Conservation (phyloP, 192 early-diverging fungal species). For the Chytriomyces sp. region DNA sequence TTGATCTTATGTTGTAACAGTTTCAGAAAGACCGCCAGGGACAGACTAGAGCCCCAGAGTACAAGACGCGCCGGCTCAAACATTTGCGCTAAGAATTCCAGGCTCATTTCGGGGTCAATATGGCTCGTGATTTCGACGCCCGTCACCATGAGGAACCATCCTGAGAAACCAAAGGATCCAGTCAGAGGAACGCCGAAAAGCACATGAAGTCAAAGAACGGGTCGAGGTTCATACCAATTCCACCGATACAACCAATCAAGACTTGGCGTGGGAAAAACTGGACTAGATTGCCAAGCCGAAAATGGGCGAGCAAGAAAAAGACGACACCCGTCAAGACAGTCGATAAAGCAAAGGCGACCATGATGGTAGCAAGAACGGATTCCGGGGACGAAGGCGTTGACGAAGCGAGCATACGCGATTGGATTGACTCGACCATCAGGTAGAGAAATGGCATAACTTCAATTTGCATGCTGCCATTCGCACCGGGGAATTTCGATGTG, state of each 20-base stretch:
- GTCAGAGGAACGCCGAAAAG: no score
- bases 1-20: conserved; percentile 64
- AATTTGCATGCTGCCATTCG: conserved; percentile 90
- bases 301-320: conserved; percentile 83
- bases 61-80: conserved; percentile 69
- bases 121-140: conserved; percentile 85
- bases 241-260: conserved; percentile 93
- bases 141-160: conserved; percentile 91
- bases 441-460: conserved; percentile 91
- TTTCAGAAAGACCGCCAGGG: conserved; percentile 59
- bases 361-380: conserved; percentile 83
- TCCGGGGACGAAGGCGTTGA: conserved; percentile 50
- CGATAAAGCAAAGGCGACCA: conserved; percentile 84
- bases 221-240: conserved; percentile 58
- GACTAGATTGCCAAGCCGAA: conserved; percentile 66
- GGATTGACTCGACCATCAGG: conserved; percentile 71
- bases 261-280: conserved; percentile 79
- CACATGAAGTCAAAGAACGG: no score
- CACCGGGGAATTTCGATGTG: conserved; percentile 81
- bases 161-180: not conserved
- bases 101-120: conserved; percentile 61
- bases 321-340: conserved; percentile 86
- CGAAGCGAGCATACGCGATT: conserved; percentile 52
- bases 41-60: conserved; percentile 80
- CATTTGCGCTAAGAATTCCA: conserved; percentile 63